These are phyloP conservation scores for Cryoendolithus antarcticus DNA, from an alignment of 2,329 filamentous ascomycete genomes.

Conservation along the genomic window DNA sequence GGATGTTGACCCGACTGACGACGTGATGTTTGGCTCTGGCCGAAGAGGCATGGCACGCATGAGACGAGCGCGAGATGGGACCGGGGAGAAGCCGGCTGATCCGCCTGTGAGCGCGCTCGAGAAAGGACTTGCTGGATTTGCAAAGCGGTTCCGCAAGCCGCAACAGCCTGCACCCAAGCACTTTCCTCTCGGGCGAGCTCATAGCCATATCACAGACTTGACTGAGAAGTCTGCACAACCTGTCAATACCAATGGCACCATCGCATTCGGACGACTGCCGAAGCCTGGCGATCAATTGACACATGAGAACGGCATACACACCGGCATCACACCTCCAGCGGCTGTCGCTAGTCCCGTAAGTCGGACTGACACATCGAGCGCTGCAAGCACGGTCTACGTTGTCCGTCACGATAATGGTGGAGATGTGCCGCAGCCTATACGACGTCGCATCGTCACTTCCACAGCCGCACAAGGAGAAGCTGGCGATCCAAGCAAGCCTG, in stretches of 20 bases:
- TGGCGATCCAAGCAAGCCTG: conserved; percentile 13
- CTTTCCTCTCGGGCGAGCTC: conserved; percentile 22
- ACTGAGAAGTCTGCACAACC: conserved; percentile 7
- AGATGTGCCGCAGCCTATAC: conserved; percentile 30
- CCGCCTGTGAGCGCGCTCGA: conserved; percentile 14
- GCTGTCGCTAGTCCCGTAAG: conserved; percentile 44
- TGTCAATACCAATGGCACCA: conserved; percentile 7
- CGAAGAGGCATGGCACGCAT: conserved; percentile 25
- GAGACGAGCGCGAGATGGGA: conserved; percentile 14
- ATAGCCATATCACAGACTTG: conserved; percentile 11
- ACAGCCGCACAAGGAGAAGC: conserved; percentile 1
- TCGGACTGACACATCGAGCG: conserved; percentile 48
- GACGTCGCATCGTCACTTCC: conserved; percentile 11
- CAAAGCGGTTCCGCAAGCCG: conserved; percentile 16
- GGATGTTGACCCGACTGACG: conserved; percentile 50
- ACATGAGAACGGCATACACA: conserved; percentile 1
- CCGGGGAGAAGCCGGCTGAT: conserved; percentile 7
- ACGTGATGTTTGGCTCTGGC: conserved; percentile 38
- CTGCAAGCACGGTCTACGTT: conserved; percentile 51
- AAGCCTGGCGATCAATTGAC: conserved; percentile 4
- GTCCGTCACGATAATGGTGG: conserved; percentile 45
- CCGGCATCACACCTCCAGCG: conserved; percentile 23
- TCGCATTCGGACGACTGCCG: conserved; percentile 12
- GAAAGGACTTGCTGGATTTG: conserved; percentile 14
- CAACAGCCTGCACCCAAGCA: conserved; percentile 15